Percentiles rank a stretch among this genome's conserved stretches.
These are phyloP conservation scores for Tolypocladium inflatum DNA, from an alignment of 2,329 filamentous ascomycete genomes.

Conservation along the genomic window DNA sequence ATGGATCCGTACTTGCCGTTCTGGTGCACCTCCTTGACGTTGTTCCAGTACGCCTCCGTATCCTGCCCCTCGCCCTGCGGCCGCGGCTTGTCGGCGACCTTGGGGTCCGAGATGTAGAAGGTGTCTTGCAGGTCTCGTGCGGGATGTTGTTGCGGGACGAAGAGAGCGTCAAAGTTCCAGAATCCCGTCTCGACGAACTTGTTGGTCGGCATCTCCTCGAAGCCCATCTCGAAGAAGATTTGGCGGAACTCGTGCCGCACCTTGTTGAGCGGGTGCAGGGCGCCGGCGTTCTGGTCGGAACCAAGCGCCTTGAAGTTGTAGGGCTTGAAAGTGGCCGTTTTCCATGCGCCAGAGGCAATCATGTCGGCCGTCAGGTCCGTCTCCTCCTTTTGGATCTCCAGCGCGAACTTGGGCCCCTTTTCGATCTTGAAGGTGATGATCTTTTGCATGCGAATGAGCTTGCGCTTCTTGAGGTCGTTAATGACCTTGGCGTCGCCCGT, in stretches of 20 bases:
- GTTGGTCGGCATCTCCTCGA: constrained; percentile 95
- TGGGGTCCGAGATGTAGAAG: constrained; percentile 93
- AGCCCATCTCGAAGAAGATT: constrained; percentile 99
- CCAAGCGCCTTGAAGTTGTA: constrained; percentile 67
- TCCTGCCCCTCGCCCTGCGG: constrained; percentile 47
- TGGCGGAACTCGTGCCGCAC: constrained; percentile 91
- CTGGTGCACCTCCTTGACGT: constrained; percentile 80
- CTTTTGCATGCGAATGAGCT: constrained; percentile 77
- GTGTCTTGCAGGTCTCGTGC: constrained; percentile 96
- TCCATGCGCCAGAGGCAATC: constrained; percentile 81
- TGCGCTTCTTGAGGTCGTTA: constrained; percentile 82
- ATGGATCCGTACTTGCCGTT: constrained; percentile 89
- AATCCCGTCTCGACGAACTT: constrained; percentile 93
- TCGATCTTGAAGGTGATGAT: constrained; percentile 72
- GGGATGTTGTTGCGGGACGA: constrained; percentile 91
- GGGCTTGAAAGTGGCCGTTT: constrained; percentile 80
- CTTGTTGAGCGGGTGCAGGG: constrained; percentile 73
- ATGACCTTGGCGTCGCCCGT: constrained; percentile 69
- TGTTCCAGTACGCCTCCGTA: constrained; percentile 81
- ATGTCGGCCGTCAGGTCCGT: constrained; percentile 94
- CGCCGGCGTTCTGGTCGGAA: constrained; percentile 50
- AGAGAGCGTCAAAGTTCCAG: constrained; percentile 96
- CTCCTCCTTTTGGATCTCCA: constrained; percentile 84
- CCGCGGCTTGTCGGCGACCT: constrained; percentile 59
- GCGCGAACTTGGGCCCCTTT: constrained; percentile 82